phyloP scores from a whole-genome alignment of 2,329 filamentous ascomycete species.

The Calonectria ilicicola region DNA sequence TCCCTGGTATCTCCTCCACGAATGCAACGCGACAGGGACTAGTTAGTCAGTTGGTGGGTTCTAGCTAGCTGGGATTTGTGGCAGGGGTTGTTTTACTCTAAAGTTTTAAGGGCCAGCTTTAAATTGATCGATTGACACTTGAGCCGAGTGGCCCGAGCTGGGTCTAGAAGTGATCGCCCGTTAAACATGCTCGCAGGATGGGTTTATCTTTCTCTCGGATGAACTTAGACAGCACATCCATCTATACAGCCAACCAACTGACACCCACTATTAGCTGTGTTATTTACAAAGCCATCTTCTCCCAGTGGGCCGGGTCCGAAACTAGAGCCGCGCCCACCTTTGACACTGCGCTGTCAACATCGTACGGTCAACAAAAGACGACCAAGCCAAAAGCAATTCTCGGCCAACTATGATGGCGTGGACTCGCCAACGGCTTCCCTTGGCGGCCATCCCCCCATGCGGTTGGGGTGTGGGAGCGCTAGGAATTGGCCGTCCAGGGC shows the following conservation, averaged over 20 bases:
- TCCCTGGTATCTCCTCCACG: not conserved
- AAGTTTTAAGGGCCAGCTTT: not conserved
- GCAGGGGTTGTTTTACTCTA: not conserved
- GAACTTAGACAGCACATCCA: not conserved
- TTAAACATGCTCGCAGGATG: not conserved
- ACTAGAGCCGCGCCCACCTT: not conserved
- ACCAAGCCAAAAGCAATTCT: not conserved
- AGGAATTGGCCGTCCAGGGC: slow-evolving; percentile 8
- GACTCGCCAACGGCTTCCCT: not conserved
- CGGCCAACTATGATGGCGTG: not conserved
- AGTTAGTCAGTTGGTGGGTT: not conserved
- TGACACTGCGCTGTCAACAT: not conserved
- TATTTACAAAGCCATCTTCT: not conserved
- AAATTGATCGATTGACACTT: not conserved
- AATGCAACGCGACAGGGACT: not conserved
- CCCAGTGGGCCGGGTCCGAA: not conserved
- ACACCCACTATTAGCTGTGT: too few species aligned
- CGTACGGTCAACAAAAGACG: not conserved
- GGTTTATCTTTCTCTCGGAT: not conserved
- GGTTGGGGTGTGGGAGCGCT: slow-evolving; percentile 3
- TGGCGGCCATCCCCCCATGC: slow-evolving; percentile 7
- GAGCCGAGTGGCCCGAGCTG: not conserved
- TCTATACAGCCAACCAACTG: not conserved
- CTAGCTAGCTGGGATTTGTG: not conserved
- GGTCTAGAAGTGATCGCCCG: not conserved